A percentile compares a stretch with the other conserved stretches of the same genome.
phyloP scores from a whole-genome alignment of 2,329 filamentous ascomycete species.

The Calonectria pseudoturangicola region DNA sequence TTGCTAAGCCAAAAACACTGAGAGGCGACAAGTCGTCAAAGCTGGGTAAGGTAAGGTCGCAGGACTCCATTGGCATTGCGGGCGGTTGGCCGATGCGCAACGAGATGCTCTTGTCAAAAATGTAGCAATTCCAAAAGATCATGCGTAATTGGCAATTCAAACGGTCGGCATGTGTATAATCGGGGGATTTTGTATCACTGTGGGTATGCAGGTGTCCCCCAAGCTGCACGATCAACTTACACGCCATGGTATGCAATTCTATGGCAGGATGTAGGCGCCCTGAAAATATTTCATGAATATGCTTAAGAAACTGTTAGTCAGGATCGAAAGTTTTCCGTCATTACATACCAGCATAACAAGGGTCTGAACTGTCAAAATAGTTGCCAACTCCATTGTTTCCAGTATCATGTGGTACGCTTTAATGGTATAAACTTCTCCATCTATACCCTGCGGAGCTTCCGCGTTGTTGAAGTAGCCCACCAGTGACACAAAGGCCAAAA shows the following conservation, averaged over 20 bases:
- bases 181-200: background rate
- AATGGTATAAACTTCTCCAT: background rate
- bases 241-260: background rate
- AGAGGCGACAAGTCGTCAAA: background rate
- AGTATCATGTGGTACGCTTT: conserved; percentile 5
- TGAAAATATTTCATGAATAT: conserved; percentile 1
- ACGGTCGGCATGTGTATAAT: background rate
- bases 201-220: background rate
- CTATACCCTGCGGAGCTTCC: background rate
- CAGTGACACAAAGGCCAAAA: background rate
- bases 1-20: too few relatives aligned
- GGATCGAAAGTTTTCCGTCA: too few relatives aligned
- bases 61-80: background rate
- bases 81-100: conserved; percentile 2
- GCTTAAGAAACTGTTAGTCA: background rate
- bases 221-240: background rate
- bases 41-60: conserved; percentile 1
- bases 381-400: background rate
- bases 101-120: conserved; percentile 13
- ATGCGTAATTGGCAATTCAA: background rate
- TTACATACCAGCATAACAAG: conserved; percentile 10
- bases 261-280: background rate
- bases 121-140: conserved; percentile 11
- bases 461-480: background rate
- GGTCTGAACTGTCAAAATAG: background rate